phyloP scores from a whole-genome alignment of 2,329 filamentous ascomycete genomes.

The Aspergillus sp. region DNA sequence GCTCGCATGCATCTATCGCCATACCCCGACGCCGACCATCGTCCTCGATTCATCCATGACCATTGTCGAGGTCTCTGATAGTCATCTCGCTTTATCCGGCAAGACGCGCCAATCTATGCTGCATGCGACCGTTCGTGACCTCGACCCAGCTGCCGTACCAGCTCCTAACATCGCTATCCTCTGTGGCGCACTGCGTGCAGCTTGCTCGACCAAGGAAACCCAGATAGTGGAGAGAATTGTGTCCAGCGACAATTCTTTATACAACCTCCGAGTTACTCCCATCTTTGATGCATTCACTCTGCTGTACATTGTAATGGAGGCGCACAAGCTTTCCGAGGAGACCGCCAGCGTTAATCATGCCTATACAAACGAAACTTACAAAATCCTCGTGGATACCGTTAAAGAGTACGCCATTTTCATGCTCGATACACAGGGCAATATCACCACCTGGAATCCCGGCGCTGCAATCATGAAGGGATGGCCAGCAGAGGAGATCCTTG shows the following conservation, averaged over 20 bases:
- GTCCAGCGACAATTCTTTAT: conserved; percentile 19
- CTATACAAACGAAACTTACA: conserved; percentile 57
- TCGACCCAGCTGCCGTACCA: conserved; percentile 36
- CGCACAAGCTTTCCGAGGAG: conserved; percentile 37
- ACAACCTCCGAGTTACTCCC: conserved; percentile 44
- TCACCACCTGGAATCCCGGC: conserved; percentile 61
- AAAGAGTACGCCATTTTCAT: conserved; percentile 67
- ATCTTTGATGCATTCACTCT: conserved; percentile 44
- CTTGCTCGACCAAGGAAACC: conserved; percentile 37
- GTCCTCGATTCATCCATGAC: conserved; percentile 39
- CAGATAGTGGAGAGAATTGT: conserved; percentile 38
- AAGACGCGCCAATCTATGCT: conserved; percentile 37
- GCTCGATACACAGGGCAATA: conserved; percentile 57
- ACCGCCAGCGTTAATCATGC: conserved; percentile 33
- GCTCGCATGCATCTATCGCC: conserved; percentile 26
- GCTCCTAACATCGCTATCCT: conserved; percentile 40
- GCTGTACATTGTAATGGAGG: conserved; percentile 47
- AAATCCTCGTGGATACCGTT: conserved; percentile 62
- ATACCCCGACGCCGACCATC: conserved; percentile 41
- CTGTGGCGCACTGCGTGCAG: conserved; percentile 40
- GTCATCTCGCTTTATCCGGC: conserved; percentile 40
- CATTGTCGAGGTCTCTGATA: conserved; percentile 48
- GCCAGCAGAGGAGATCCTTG: conserved; percentile 56
- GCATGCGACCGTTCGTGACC: conserved; percentile 41
- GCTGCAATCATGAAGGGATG: conserved; percentile 60